Base-by-base conservation (phyloP, 768 basidiomycete species). In the Cyathus striatus region DNA sequence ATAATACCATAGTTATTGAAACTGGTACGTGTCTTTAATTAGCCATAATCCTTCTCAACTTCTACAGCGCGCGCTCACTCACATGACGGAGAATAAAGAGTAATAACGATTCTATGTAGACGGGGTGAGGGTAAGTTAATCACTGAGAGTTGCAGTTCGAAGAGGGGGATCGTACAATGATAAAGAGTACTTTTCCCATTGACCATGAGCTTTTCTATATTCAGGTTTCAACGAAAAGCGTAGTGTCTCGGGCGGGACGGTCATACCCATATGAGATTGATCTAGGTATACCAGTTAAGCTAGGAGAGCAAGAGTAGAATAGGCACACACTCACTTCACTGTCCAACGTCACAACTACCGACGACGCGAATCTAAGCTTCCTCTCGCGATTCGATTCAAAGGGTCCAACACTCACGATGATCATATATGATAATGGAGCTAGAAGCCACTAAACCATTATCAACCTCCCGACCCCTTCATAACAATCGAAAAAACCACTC, bases 61-160 rank as follows among this genome's bases (percentile, higher is more conserved):
- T n/a, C n/a, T n/a, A n/a, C n/a, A n/a, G n/a, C n/a, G n/a, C n/a
- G n/a, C n/a, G n/a, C n/a, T n/a, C n/a, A 63, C 77, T 53, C 54
- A 82, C 79, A 76, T 47, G 27, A 74, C 73, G 23, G 68, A 70
- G 53, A 62, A 52, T 46, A 80, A 52, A 10, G 69, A 63, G 56
- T 77, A 80, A 54, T 81, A 82, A 13, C 80, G 76, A 58, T 80
- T 80, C 80, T 80, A 47, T 5, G 24, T 17, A 4, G 42, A 25
- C 2, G 27, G n/a, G 27, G n/a, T 17, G 40, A n/a, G 45, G 43
- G 25, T 20, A 33, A 27, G 16, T 22, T 16, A 18, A 38, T 16
- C 14, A 27, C 7, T n/a, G 23, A 13, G 6, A 38, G 22, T 38
- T 17, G 17, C 17, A 17, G 12, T 34, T 23, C 22, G 32, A 18